Percentiles rank a stretch among this genome's conserved stretches.
phyloP scores from a whole-genome alignment of 768 basidiomycete species.

The Boletus vermiculosoides region DNA sequence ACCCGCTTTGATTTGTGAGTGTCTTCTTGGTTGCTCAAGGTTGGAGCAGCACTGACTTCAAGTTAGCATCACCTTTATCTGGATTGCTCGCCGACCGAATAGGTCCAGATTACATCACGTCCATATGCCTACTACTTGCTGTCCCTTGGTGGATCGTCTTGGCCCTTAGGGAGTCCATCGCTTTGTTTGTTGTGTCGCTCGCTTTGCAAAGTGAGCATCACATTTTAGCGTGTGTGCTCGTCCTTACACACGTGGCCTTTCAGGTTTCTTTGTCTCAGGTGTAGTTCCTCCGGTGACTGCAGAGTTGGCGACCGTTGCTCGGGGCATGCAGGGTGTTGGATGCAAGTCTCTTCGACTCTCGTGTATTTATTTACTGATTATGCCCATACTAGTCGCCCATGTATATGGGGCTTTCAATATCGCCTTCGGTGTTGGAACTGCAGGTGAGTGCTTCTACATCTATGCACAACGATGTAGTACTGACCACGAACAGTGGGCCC shows the following conservation, averaged over 20 bases:
- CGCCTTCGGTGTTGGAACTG: conserved; percentile 62
- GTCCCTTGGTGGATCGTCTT: conserved; percentile 66
- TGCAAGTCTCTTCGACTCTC: conserved; percentile 43
- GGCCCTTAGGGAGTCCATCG: conserved; percentile 52
- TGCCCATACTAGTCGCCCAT: conserved; percentile 55
- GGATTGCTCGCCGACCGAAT: conserved; percentile 57
- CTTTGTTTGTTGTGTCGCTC: conserved; percentile 36
- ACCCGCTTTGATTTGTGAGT: conserved; percentile 63
- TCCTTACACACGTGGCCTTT: conserved; percentile 1
- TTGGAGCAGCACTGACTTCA: neutral
- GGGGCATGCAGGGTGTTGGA: conserved; percentile 59
- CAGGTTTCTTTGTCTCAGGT: conserved; percentile 63
- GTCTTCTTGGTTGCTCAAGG: neutral
- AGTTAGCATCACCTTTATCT: conserved; percentile 53
- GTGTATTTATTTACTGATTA: neutral
- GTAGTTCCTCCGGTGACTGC: conserved; percentile 60
- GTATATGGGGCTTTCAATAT: conserved; percentile 75
- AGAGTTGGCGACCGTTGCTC: conserved; percentile 63
- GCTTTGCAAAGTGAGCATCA: conserved; percentile 52
- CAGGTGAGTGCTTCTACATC: conserved; percentile 40
- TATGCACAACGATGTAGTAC: neutral
- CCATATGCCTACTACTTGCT: conserved; percentile 46
- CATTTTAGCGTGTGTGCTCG: neutral
- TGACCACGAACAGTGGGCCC: conserved; percentile 54
- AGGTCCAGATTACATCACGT: conserved; percentile 56